Conservation (phyloP, 495 filamentous ascomycete species). For the Pseudotulostoma volvatum region DNA sequence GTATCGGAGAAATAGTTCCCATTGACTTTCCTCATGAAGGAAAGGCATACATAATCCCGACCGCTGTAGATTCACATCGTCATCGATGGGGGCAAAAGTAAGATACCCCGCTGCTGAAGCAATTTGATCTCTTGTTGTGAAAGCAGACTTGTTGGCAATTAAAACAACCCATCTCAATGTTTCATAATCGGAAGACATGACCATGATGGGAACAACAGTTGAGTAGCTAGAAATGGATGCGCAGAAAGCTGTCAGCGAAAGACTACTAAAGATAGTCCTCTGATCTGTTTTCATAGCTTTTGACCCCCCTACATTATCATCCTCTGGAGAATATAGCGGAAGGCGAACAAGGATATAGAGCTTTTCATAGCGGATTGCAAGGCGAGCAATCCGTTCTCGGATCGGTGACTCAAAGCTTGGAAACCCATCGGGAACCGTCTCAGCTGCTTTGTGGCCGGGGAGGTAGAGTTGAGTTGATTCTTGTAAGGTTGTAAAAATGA, state of each 20-base stretch:
- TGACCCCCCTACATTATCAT: background rate
- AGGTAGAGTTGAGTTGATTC: conserved; percentile 54
- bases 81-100: conserved; percentile 10
- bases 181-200: background rate
- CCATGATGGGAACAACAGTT: background rate
- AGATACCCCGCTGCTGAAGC: background rate
- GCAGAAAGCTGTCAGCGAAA: conserved; percentile 1
- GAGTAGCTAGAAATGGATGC: background rate
- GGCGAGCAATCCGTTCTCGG: conserved; percentile 36
- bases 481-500: conserved; percentile 56
- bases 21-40: conserved; percentile 37
- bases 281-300: background rate
- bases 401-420: conserved; percentile 26
- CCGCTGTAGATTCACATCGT: background rate
- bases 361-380: conserved; percentile 47
- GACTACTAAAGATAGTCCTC: background rate
- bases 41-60: background rate
- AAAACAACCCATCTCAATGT: conserved; percentile 15
- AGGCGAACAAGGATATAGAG: conserved; percentile 47
- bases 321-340: conserved; percentile 6
- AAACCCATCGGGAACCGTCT: conserved; percentile 1
- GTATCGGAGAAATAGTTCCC: conserved; percentile 59
- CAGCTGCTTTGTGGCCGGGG: conserved; percentile 36
- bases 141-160: conserved; percentile 12
- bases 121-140: background rate